phyloP scores from a whole-genome alignment of 352 stramenopile genomes.

The Phytophthora cactorum region DNA sequence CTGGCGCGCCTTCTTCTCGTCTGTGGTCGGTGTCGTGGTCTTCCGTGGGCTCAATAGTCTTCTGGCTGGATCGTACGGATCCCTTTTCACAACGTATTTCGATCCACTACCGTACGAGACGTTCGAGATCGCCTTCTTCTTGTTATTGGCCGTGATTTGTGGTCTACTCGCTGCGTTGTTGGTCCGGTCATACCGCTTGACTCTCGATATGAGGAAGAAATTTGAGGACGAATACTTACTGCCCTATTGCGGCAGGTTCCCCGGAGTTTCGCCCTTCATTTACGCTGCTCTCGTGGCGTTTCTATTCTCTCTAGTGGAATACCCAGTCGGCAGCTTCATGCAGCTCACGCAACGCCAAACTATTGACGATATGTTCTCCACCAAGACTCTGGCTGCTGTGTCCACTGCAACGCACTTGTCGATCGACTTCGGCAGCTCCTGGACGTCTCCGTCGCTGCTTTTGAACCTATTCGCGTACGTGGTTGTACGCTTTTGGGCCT shows the following conservation, averaged over 20 bases:
- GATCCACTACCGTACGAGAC: slow-evolving; percentile 73
- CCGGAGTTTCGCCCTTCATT: slow-evolving; percentile 54
- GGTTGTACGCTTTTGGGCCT: slow-evolving; percentile 79
- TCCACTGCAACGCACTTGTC: slow-evolving; percentile 39
- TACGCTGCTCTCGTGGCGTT: slow-evolving; percentile 74
- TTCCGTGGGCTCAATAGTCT: slow-evolving; percentile 80
- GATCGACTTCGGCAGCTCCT: slow-evolving; percentile 55
- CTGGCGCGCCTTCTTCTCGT: slow-evolving; percentile 91
- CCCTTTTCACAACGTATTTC: slow-evolving; percentile 85
- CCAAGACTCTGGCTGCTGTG: slow-evolving; percentile 51
- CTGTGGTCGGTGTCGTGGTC: slow-evolving; percentile 85
- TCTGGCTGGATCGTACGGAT: slow-evolving; percentile 61
- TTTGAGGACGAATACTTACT: slow-evolving; percentile 43
- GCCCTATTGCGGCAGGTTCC: slow-evolving; percentile 28
- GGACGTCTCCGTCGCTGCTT: slow-evolving; percentile 64
- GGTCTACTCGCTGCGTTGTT: slow-evolving; percentile 86
- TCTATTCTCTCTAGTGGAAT: slow-evolving; percentile 74
- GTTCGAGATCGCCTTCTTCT: slow-evolving; percentile 80
- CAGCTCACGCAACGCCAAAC: slow-evolving; percentile 72
- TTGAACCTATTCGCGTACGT: slow-evolving; percentile 77
- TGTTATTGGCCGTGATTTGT: slow-evolving; percentile 82
- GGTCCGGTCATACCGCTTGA: slow-evolving; percentile 64
- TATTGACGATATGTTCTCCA: slow-evolving; percentile 90
- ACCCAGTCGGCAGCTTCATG: slow-evolving; percentile 83
- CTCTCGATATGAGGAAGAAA: slow-evolving; percentile 50